Base-by-base conservation (phyloP, 2,329 filamentous ascomycete genomes). In the Ophiostoma sp. region DNA sequence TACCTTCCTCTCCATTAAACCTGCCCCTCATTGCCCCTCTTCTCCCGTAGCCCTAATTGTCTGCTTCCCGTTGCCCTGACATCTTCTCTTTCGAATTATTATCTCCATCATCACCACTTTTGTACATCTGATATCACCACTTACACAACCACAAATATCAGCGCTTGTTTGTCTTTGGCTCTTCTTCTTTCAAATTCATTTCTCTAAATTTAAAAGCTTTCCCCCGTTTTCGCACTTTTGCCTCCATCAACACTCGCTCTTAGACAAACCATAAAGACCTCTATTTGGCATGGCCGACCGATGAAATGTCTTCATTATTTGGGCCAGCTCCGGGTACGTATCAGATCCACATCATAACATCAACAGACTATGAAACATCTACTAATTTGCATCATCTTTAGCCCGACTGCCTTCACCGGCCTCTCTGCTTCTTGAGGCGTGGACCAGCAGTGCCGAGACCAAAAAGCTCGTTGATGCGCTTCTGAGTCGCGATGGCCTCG, bases 341-440 rank as follows among this genome's bases (percentile, higher is more conserved):
- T 6, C 17, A 15, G 4, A 31, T 33, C 8, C 39, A 11, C 39
- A 31, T 19, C 25, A n/a, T 1, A 19, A n/a, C 50, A 25, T 7
- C 22, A 52, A 6, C 5, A 15, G 0, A 9, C 8, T 52, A 4
- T 9, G 22, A 12, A 55, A 15, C n/a, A 12, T 15, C 7, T 28
- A 4, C 50, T 55, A 55, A 8, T 55, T 15, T 55, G 9, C 22
- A n/a, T 12, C n/a, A 12, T 12, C 22, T 28, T 7, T 70, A 77
- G 76, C 59, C 15, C 68, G 70, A 3, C 61, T 74, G 3, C 75
- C 76, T 0, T 75, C 75, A 1, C 75, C 74, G 1, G 71, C 75
- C 1, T 55, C 74, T 1, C 33, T 59, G 4, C 74, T 77, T 0
- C 72, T 76, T 3, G 75, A 77, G 45, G 76, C 72, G 19, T 77